Percentiles rank a stretch among this genome's conserved stretches.
Evolutionary conservation across 192 early-diverging fungal species (phyloP).

Genomic region (Backusella liffmaniae): DNA sequence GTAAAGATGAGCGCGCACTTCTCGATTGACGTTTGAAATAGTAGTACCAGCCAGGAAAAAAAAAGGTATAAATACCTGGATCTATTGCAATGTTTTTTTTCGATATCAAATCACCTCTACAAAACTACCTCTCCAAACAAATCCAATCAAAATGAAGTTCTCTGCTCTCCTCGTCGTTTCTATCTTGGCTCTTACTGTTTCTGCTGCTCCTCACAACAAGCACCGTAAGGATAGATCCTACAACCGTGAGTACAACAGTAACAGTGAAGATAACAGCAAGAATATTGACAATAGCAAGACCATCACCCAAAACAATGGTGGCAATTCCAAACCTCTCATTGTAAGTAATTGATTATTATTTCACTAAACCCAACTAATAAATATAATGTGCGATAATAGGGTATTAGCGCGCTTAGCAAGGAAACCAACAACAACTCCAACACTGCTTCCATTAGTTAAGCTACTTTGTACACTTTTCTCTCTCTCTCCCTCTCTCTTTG

Average conservation of each 20-base stretch:
- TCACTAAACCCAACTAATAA: neutral
- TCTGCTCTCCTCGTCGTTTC: neutral
- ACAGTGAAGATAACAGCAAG: neutral
- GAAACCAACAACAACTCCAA: neutral
- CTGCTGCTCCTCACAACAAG: neutral
- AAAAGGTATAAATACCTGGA: neutral
- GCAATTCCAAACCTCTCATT: neutral
- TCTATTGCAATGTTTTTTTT: neutral
- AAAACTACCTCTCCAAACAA: neutral
- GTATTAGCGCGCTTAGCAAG: neutral
- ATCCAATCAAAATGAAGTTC: constrained; percentile 6
- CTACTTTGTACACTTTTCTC: neutral
- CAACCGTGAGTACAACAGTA: neutral
- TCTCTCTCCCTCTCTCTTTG: neutral
- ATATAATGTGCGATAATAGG: neutral
- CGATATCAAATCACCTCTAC: neutral
- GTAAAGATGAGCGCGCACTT: neutral
- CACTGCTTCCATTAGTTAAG: neutral
- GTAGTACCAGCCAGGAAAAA: neutral
- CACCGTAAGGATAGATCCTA: neutral
- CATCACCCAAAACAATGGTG: neutral
- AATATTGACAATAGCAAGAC: neutral
- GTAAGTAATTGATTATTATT: neutral
- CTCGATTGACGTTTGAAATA: neutral
- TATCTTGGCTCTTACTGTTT: neutral